Evolutionary conservation across 2,329 filamentous ascomycete species (phyloP).

Genomic region (Aspergillus transmontanensis): DNA sequence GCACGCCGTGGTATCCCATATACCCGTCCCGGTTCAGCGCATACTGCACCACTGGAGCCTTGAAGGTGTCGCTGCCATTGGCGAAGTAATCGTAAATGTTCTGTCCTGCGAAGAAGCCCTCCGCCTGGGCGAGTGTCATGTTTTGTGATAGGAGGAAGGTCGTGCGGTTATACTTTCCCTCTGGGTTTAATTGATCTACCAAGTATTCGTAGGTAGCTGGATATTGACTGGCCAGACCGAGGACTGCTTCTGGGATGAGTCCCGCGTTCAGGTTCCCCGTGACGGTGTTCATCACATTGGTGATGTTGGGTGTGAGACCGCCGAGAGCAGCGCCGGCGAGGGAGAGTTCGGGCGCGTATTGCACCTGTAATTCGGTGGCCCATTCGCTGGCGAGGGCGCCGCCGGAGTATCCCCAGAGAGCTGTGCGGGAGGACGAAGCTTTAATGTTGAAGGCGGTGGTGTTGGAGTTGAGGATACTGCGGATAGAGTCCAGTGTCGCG

Average conservation of each 20-base stretch:
- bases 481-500: slow-evolving; percentile 46
- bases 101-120: background rate
- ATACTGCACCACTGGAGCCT: slow-evolving; percentile 8
- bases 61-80: slow-evolving; percentile 14
- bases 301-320: slow-evolving; percentile 34
- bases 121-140: slow-evolving; percentile 7
- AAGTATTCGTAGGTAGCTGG: slow-evolving; percentile 20
- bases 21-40: slow-evolving; percentile 14
- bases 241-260: slow-evolving; percentile 25
- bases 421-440: slow-evolving; percentile 15
- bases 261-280: slow-evolving; percentile 25
- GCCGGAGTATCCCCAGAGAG: slow-evolving; percentile 24
- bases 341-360: slow-evolving; percentile 18
- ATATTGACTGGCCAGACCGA: slow-evolving; percentile 24
- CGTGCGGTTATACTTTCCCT: slow-evolving; percentile 9
- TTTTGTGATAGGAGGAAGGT: slow-evolving; percentile 10
- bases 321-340: slow-evolving; percentile 34
- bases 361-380: slow-evolving; percentile 18
- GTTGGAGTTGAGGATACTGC: slow-evolving; percentile 35
- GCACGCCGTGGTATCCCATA: slow-evolving; percentile 19
- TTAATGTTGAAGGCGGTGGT: slow-evolving; percentile 29
- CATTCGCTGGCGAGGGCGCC: slow-evolving; percentile 17
- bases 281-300: slow-evolving; percentile 23
- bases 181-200: slow-evolving; percentile 9
- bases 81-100: slow-evolving; percentile 18